Evolutionary conservation across 2,329 filamentous ascomycete species (phyloP).

Genomic region (Hypoxylon sp.): DNA sequence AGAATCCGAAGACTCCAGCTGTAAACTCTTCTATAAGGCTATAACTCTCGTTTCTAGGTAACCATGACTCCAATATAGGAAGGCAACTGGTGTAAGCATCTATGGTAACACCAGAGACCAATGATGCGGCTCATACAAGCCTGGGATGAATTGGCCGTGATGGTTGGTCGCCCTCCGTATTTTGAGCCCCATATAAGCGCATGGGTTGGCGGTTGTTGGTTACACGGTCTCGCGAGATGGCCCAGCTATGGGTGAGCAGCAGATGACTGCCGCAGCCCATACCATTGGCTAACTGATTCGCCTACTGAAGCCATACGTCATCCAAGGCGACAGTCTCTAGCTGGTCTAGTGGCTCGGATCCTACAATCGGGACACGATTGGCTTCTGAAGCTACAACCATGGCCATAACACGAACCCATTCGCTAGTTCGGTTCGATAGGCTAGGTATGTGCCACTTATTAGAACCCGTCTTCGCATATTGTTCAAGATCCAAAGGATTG

Average conservation of each 20-base stretch:
- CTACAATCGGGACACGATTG: slow-evolving; percentile 42
- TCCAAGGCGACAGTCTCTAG: slow-evolving; percentile 29
- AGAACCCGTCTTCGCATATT: slow-evolving; percentile 3
- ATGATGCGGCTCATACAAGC: slow-evolving; percentile 32
- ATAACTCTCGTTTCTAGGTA: slow-evolving; percentile 17
- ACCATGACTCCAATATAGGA: slow-evolving; percentile 9
- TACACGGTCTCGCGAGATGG: slow-evolving; percentile 13
- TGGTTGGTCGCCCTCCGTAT: slow-evolving; percentile 28
- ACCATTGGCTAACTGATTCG: slow-evolving; percentile 22
- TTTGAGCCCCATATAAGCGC: slow-evolving; percentile 41
- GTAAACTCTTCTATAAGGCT: slow-evolving; percentile 15
- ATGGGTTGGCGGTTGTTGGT: slow-evolving; percentile 27
- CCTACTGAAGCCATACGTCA: slow-evolving; percentile 42
- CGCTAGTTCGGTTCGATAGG: slow-evolving; percentile 48
- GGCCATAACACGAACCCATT: slow-evolving; percentile 47
- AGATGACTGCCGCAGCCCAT: slow-evolving; percentile 19
- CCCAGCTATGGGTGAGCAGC: slow-evolving; percentile 17
- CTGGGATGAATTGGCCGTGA: not conserved
- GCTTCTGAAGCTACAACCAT: slow-evolving; percentile 45
- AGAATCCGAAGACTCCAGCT: slow-evolving; percentile 16
- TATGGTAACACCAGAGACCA: slow-evolving; percentile 21
- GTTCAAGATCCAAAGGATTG: not conserved
- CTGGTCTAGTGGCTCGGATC: slow-evolving; percentile 23
- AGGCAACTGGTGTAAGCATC: slow-evolving; percentile 2
- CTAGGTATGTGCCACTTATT: slow-evolving; percentile 30